Base-by-base conservation (phyloP, 2,329 filamentous ascomycete genomes). In the Pleomassaria siparia region DNA sequence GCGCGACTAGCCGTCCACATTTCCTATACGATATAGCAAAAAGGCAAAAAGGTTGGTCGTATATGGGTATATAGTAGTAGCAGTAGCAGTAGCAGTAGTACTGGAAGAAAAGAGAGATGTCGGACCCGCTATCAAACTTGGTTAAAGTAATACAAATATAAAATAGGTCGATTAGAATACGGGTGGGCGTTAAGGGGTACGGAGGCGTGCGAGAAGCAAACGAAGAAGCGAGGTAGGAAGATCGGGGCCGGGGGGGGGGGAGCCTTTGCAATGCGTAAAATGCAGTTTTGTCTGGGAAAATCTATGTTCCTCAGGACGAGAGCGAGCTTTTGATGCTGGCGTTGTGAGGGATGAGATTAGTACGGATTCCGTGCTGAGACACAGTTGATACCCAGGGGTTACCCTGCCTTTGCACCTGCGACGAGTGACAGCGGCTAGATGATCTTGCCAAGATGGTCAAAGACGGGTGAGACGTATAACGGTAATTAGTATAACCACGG, bases 1-100 rank as follows among this genome's bases (percentile, higher is more conserved):
- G 55, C 45, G 28, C 67, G 62, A 40, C 52, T 60, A 43, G 65
- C 55, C 28, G 58, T 62, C 67, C 67, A 70, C 67, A 70, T 70
- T 48, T 59, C 56, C 42, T 54, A 13, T 21, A 55, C 8, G 39
- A 46, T n/a, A 33, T 47, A 24, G 37, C 49, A 42, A 28, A 36
- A 40, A 40, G 43, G n/a, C n/a, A n/a, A n/a, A n/a, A n/a, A n/a
- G n/a, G n/a, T n/a, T 21, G 18, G 13, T 16, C 26, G 24, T 37
- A 30, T n/a, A 11, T 10, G 9, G 10, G 16, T 8, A 13, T 37
- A n/a, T 43, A 6, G 7, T 11, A 43, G 10, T n/a, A n/a, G n/a
- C n/a, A 25, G 16, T 26, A 40, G 15, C 24, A 18, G 12, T 16
- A 29, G 15, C 24, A n/a, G n/a, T n/a, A 25, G 41, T 47, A 18